Base-by-base conservation (phyloP, 2,329 filamentous ascomycete genomes). In the Arachnomyces sp. region DNA sequence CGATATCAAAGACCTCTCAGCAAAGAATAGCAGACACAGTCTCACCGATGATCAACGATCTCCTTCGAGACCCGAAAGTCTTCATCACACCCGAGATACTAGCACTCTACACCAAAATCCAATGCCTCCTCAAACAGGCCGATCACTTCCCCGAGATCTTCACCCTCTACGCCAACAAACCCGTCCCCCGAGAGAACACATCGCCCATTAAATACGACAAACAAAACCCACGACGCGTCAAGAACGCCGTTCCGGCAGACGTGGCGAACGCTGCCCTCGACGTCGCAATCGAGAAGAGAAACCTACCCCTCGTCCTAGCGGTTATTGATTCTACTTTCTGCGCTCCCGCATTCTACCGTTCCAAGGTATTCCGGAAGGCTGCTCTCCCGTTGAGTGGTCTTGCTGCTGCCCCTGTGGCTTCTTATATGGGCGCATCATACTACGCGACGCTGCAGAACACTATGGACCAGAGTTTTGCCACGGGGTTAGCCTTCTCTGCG, bases 81-180 rank as follows among this genome's bases (percentile, higher is more conserved):
- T 85, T 88, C 65, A 84, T 96, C 56, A 84, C 85, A 3, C 78
- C 82, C 7, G 68, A 74, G 21, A 69, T 90, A 28, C 76, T 96
- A 30, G 70, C 75, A 42, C 62, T 76, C 50, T 96, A 95, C 62
- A 80, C 94, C 46, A 72, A 77, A 29, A 78, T 86, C 33, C 87
- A 95, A 60, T 73, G 80, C 18, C 73, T 80, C 8, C 75, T 96
- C 32, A 76, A 79, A 45, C 79, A 75, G 42, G 81, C 87, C 2
- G 78, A 86, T 48, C 80, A 84, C 33, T 77, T 96, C 46, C 87
- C 90, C 5, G 76, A 82, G 44, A 78, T 88, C 31, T 83, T 98
- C 55, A 69, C 80, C 41, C 73, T 95, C 39, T 96, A 90, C 60
- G 86, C 86, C 36, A 77, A 78, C 51, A 98, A 96, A 63, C 83